Percentiles rank a stretch among this genome's conserved stretches.
These are phyloP conservation scores for Kwoniella dejecticola DNA, from an alignment of 768 basidiomycete genomes.

Conservation along the genomic window DNA sequence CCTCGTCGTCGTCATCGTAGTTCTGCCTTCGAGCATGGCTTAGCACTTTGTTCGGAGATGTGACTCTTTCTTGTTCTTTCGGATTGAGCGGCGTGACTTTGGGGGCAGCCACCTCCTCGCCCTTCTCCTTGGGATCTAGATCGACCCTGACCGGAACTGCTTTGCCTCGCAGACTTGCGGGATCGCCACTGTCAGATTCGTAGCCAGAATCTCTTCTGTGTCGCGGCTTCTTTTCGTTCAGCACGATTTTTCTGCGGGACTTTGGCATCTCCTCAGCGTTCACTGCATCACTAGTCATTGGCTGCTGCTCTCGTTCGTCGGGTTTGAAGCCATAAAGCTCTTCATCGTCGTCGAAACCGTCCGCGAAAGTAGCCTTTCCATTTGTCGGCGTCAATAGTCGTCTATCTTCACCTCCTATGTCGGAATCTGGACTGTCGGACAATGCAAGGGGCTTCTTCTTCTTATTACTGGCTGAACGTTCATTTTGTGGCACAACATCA, in stretches of 20 bases:
- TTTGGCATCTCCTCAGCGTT: no score
- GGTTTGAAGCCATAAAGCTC: background rate
- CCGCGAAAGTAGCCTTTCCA: background rate
- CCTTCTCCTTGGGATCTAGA: no score
- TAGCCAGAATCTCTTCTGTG: background rate
- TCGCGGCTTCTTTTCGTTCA: no score
- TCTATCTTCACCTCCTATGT: background rate
- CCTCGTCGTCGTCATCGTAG: background rate
- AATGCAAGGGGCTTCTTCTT: background rate
- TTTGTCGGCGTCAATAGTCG: background rate
- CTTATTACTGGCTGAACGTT: background rate
- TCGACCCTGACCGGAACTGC: no score
- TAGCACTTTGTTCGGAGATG: background rate
- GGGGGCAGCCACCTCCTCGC: no score
- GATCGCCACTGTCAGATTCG: no score
- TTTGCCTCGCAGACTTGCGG: no score
- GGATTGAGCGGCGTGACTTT: no score
- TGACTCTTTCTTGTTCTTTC: background rate
- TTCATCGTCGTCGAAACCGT: background rate
- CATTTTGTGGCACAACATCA: background rate
- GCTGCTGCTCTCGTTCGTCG: background rate
- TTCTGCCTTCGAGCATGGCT: background rate
- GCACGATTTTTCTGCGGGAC: no score
- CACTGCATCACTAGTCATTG: background rate
- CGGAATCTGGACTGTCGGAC: background rate